Base-by-base conservation (phyloP, 371 early-diverging fungal species). In the Mortierella sp. region DNA sequence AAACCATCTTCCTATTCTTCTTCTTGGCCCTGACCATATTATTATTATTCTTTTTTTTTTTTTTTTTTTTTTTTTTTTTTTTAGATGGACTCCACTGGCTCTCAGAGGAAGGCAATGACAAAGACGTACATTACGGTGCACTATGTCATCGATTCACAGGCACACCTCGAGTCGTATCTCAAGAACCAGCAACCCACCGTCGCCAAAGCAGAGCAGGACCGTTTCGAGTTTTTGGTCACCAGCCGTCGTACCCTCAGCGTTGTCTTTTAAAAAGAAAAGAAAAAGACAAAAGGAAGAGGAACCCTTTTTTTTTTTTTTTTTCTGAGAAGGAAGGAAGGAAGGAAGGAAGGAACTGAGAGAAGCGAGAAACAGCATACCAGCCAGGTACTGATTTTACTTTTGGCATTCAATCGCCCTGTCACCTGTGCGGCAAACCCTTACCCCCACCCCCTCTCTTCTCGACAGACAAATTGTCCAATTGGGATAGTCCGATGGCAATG, bases 31-130 rank as follows among this genome's bases (percentile, higher is more conserved):
- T 37, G 37, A 37, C 5, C 37, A 5, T 37, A 5, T 5, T 37
- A 3, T 37, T 37, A 5, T 9, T 9, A 5, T 9, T 9, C 3
- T 51, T 14, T 50, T 19, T 50, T 51, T 46, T 37, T 37, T 37
- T 5, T 37, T 9, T 37, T 37, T 37, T 9, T 9, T 37, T 9
- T 9, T 5, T 51, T 14, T 50, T 19, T 50, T 51, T 46, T 21
- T 29, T 75, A 59, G 72, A 60, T 21, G 83, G 83, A 0, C 71
- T 83, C 16, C 72, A 76, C 57, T 83, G 83, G 83, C 64, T 83
- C 28, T 64, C 65, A 21, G 83, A 83, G 44, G 83, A 83, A 56
- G 83, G 83, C 46, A 75, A 68, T 29, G 47, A 50, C 29, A 83
- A 82, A 37, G 74, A 59, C 61, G 7, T 83, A 83, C 65, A 30